Conservation (phyloP, 371 early-diverging fungal genomes). For the Mortierella sp. region DNA sequence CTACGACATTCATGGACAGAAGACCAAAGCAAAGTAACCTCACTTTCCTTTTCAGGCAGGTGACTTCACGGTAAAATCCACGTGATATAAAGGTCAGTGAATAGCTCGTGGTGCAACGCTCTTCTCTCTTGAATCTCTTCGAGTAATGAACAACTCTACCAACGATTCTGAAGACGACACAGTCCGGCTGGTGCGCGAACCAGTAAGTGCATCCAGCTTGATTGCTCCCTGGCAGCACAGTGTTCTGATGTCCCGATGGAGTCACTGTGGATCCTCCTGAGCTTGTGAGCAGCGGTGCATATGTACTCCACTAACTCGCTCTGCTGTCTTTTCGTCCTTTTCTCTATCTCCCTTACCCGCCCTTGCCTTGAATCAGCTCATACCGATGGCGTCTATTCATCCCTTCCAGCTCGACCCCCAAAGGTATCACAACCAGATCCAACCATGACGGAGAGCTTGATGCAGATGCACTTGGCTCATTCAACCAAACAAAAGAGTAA, state of each 20-base stretch:
- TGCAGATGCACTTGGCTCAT: no score
- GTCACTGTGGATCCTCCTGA: neutral
- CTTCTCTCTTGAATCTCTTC: neutral
- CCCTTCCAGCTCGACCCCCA: conserved; percentile 1
- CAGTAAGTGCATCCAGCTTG: conserved; percentile 8
- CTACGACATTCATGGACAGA: no score
- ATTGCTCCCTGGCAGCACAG: neutral
- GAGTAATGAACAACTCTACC: conserved; percentile 12
- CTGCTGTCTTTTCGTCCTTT: no score
- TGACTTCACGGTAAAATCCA: no score
- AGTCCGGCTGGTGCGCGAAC: conserved; percentile 22
- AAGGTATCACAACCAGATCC: conserved; percentile 1
- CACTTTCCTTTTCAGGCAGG: no score
- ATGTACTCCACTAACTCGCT: no score
- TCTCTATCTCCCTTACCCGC: no score
- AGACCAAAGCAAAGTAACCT: no score
- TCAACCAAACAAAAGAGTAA: neutral
- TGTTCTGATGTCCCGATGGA: no score
- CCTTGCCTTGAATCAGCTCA: neutral
- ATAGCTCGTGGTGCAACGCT: no score
- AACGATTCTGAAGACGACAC: conserved; percentile 14
- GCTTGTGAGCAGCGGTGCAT: neutral
- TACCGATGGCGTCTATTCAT: neutral
- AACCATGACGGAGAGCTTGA: no score
- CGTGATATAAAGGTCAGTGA: no score